Base-by-base conservation (phyloP, 306 rosid species). In the Nissolia schottii region DNA sequence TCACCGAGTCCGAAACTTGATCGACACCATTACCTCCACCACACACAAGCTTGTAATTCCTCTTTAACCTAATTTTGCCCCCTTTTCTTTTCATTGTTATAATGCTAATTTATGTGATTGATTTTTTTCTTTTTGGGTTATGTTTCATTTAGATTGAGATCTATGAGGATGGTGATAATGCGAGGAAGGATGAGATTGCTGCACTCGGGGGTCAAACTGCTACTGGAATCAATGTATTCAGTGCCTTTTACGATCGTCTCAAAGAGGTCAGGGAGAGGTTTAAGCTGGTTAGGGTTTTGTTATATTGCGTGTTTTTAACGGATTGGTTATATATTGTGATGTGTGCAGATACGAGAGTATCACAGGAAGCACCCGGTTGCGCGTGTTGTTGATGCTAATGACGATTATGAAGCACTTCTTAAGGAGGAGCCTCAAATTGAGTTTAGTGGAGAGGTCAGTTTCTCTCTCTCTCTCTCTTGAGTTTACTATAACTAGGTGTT, bases 161-260 rank as follows among this genome's bases (percentile, higher is more conserved):
- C 51, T 91, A 94, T 25, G 97, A 89, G 49, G 99, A 94, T 59
- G 85, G 81, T 35, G 99, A 91, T 74, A 81, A 15, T 84, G 96
- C 97, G 0, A 86, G 99, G 85, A 91, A 89, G 84, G 99, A 91
- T 70, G 99, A 94, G 84, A 89, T 94, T 85, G 96, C 95, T 12
- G 96, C 97, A 27, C 86, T 94, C 9, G 99, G 99, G 54, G 99
- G 99, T 12, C 99, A 94, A 84, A 91, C 97, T 34, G 91, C 95
- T 6, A 79, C 91, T 0, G 99, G 96, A 66, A 85, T 84, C 48
- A 94, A 94, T 49, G 97, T 94, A 57, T 94, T 94, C 25, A 89
- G 97, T 83, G 96, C 99, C 35, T 94, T 94, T 50, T 91, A 94
- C 67, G 99, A 94, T 82, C 80, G 99, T 79, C 85, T 94, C 76